Percentiles rank a stretch among this genome's conserved stretches.
These are phyloP conservation scores for Leishmania guyanensis DNA, from an alignment of 208 protist genomes.

Conservation along the genomic window DNA sequence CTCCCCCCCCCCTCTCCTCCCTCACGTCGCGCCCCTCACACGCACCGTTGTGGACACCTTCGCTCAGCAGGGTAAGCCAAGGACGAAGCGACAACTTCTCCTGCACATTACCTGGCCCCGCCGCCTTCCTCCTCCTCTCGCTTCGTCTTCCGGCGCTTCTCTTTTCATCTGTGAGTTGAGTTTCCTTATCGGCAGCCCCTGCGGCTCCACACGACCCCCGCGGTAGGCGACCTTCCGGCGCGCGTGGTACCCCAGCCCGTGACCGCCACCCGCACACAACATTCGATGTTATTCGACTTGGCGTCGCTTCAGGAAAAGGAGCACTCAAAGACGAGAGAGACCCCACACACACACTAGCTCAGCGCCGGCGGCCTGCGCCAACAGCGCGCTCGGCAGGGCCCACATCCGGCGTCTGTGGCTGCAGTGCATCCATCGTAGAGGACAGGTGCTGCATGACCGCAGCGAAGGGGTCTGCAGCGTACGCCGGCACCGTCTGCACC, in stretches of 20 bases:
- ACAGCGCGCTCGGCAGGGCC: slow-evolving; percentile 28
- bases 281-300: background rate
- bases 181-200: background rate
- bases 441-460: slow-evolving; percentile 63
- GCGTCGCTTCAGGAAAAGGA: background rate
- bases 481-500: slow-evolving; percentile 47
- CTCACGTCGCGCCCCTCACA: background rate
- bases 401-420: slow-evolving; percentile 77
- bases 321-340: background rate
- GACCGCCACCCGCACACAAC: background rate
- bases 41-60: background rate
- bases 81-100: background rate
- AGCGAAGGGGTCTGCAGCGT: slow-evolving; percentile 59
- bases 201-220: background rate
- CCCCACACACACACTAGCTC: background rate
- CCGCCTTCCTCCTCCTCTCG: background rate
- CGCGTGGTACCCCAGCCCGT: too few species aligned
- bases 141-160: background rate
- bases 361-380: slow-evolving; percentile 4
- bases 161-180: background rate
- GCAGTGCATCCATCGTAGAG: slow-evolving; percentile 59
- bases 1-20: background rate
- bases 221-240: background rate
- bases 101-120: background rate
- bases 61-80: background rate